Base-by-base conservation (phyloP, 768 basidiomycete species). In the Macrocybe gigantea region DNA sequence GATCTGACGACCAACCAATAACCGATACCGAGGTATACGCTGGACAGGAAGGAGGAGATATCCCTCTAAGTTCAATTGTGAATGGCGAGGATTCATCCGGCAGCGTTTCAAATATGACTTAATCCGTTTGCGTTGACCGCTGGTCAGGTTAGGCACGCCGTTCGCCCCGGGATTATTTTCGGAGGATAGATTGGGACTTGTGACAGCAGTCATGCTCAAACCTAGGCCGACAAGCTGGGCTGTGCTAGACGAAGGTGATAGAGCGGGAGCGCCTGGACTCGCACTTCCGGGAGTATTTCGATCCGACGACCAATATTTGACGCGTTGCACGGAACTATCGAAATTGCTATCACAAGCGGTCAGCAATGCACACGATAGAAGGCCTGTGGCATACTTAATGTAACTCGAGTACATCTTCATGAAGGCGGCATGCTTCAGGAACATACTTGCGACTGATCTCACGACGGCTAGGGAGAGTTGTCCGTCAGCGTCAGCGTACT, bases 361-460 rank as follows among this genome's bases (percentile, higher is more conserved):
- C 47, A n/a, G 47, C 48, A 47, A 37, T 33, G 34, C 34, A 37
- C 42, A 49, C 33, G 36, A 46, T 38, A 43, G 33, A 42, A 35
- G 49, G 7, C 50, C 53, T 41, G 44, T 48, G 42, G 67, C 86
- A 61, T 63, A 93, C 91, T 98, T 97, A 75, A 95, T 95, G 63
- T 97, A 99, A 38, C 87, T 88, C 32, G 93, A 93, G 64, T 99
- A 99, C 88, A 98, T 97, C 70, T 76, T 90, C 90, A 99, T 92
- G 72, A 97, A 97, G 4, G 95, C 93, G 31, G 93, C 90, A 64
- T 99, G 93, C 45, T 86, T 88, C 47, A 91, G 70, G 66, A 98
- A 99, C 41, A 90, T 93, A 49, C 85, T 78, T 6, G 90, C 94
- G 34, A 99, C 85, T 10, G 80, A 76, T 50, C 78, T 86, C 0